A percentile compares a stretch with the other conserved stretches of the same genome.
Conservation (phyloP, 768 basidiomycete species). For the Strobilomyces dryophilus region DNA sequence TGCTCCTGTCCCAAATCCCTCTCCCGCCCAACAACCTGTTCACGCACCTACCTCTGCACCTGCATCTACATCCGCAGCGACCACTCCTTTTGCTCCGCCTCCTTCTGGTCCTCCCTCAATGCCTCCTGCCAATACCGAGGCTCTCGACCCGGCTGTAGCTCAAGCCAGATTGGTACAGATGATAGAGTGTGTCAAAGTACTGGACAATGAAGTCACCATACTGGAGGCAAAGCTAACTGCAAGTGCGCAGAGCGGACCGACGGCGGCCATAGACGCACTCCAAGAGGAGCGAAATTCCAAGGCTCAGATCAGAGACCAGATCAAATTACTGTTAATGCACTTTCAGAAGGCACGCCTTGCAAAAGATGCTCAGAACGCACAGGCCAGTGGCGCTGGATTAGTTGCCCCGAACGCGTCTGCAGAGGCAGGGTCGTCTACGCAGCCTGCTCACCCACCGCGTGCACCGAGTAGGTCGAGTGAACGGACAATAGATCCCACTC, state of each 20-base stretch:
- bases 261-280: slow-evolving; percentile 7
- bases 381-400: slow-evolving; percentile 1
- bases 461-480: slow-evolving; percentile 2
- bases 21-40: slow-evolving; percentile 11
- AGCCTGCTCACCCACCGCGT: slow-evolving; percentile 6
- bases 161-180: slow-evolving; percentile 18
- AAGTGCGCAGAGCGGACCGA: slow-evolving; percentile 18
- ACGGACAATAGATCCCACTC: background rate
- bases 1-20: background rate
- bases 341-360: slow-evolving; percentile 11
- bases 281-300: slow-evolving; percentile 10
- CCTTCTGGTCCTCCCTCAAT: slow-evolving; percentile 8
- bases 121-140: background rate
- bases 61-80: slow-evolving; percentile 5
- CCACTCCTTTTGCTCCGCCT: slow-evolving; percentile 7
- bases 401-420: background rate
- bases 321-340: slow-evolving; percentile 14
- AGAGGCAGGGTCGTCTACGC: slow-evolving; percentile 12
- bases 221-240: slow-evolving; percentile 14
- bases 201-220: slow-evolving; percentile 15
- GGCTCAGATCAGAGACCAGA: background rate
- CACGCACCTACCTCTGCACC: slow-evolving; percentile 3
- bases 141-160: slow-evolving; percentile 16
- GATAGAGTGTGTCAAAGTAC: slow-evolving; percentile 17
- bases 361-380: slow-evolving; percentile 10